A percentile compares a stretch with the other conserved stretches of the same genome.
phyloP scores from a whole-genome alignment of 495 filamentous ascomycete genomes.

The Talaromyces stipitatus region DNA sequence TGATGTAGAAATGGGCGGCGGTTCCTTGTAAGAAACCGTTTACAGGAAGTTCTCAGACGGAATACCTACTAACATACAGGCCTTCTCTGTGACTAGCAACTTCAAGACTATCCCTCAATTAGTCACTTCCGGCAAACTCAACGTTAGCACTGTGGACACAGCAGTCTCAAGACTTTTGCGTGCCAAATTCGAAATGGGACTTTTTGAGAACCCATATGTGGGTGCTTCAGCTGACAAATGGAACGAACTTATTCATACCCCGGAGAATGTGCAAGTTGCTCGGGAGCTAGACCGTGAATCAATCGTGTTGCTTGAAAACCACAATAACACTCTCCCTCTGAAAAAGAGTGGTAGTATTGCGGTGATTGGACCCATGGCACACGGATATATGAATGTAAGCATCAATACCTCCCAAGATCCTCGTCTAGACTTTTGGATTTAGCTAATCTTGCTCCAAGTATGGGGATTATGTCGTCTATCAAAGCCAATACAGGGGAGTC shows the following conservation, averaged over 20 bases:
- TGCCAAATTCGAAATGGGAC: slow-evolving; percentile 57
- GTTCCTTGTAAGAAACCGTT: slow-evolving; percentile 41
- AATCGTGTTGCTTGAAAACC: slow-evolving; percentile 64
- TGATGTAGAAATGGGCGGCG: slow-evolving; percentile 71
- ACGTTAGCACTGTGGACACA: slow-evolving; percentile 48
- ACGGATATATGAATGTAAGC: slow-evolving; percentile 60
- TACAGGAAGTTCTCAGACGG: background rate
- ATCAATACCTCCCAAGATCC: background rate
- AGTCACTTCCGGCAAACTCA: slow-evolving; percentile 48
- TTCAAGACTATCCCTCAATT: slow-evolving; percentile 58
- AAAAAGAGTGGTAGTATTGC: slow-evolving; percentile 53
- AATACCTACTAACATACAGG: background rate
- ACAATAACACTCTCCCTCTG: slow-evolving; percentile 51
- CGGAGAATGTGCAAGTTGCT: slow-evolving; percentile 46
- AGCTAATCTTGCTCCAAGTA: slow-evolving; percentile 31
- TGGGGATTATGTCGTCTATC: slow-evolving; percentile 60
- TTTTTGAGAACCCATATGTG: slow-evolving; percentile 57
- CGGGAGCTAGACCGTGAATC: slow-evolving; percentile 56
- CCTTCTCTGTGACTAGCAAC: slow-evolving; percentile 26
- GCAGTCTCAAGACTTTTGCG: slow-evolving; percentile 55
- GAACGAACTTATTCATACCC: slow-evolving; percentile 49
- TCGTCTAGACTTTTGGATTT: background rate
- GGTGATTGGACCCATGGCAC: slow-evolving; percentile 68
- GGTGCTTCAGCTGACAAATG: slow-evolving; percentile 45
- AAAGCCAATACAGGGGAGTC: slow-evolving; percentile 51